Conservation (phyloP, 2,329 filamentous ascomycete species). For the Colletotrichum agaves region DNA sequence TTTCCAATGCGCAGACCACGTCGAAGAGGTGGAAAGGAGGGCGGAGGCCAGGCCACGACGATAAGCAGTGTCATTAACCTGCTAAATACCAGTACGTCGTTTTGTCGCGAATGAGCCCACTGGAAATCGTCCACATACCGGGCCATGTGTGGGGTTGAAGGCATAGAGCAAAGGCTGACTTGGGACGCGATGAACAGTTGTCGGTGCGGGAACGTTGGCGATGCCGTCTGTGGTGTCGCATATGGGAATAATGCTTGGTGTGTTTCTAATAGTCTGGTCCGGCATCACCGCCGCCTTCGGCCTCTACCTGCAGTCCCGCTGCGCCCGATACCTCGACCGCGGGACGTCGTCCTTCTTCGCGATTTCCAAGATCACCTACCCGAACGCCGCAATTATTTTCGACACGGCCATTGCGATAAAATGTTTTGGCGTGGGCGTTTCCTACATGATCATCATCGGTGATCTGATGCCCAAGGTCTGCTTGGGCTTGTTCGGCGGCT, state of each 20-base stretch:
- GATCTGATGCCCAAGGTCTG: slow-evolving; percentile 98
- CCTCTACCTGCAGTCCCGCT: slow-evolving; percentile 92
- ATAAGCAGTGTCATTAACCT: slow-evolving; percentile 93
- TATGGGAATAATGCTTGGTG: slow-evolving; percentile 90
- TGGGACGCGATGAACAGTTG: slow-evolving; percentile 65
- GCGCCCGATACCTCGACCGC: slow-evolving; percentile 90
- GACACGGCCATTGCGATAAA: slow-evolving; percentile 97
- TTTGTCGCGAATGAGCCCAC: background rate
- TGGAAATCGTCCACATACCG: background rate
- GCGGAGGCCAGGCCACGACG: slow-evolving; percentile 86
- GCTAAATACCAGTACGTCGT: slow-evolving; percentile 85
- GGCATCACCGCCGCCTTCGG: slow-evolving; percentile 90
- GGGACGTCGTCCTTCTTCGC: slow-evolving; percentile 94
- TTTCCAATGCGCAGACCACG: slow-evolving; percentile 56
- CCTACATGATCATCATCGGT: slow-evolving; percentile 98
- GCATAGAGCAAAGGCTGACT: slow-evolving; percentile 12
- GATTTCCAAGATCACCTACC: slow-evolving; percentile 96
- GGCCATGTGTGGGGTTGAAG: background rate
- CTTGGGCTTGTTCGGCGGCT: slow-evolving; percentile 76
- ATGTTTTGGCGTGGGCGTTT: slow-evolving; percentile 96
- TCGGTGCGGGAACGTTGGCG: slow-evolving; percentile 92
- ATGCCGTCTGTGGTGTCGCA: slow-evolving; percentile 96
- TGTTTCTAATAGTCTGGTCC: slow-evolving; percentile 89
- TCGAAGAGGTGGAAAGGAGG: slow-evolving; percentile 75
- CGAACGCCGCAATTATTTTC: slow-evolving; percentile 94